Conservation (phyloP, 1,284 basidiomycete species). For the Rhodotorula sp. region DNA sequence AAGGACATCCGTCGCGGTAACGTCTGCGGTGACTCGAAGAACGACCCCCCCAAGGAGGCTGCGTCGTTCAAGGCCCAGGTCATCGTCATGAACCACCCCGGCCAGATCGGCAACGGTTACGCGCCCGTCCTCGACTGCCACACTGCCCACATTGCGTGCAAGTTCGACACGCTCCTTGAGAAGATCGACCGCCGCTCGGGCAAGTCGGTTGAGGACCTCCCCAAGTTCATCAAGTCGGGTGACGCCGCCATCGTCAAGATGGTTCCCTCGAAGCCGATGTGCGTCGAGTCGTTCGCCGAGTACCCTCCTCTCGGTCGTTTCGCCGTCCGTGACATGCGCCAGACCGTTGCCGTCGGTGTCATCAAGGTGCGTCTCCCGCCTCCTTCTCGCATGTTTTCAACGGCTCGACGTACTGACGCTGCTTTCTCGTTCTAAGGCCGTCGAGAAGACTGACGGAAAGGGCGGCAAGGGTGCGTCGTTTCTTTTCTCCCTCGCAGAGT, state of each 20-base stretch:
- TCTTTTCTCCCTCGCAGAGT: too few species aligned
- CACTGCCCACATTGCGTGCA: slow-evolving; percentile 98
- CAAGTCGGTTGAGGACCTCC: slow-evolving; percentile 79
- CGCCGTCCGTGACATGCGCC: slow-evolving; percentile 58
- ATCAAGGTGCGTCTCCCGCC: slow-evolving; percentile 52
- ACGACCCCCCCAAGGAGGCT: slow-evolving; percentile 98
- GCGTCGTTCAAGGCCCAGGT: slow-evolving; percentile 99
- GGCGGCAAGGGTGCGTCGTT: slow-evolving; percentile 56
- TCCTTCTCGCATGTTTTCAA: background rate
- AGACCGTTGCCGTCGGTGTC: slow-evolving; percentile 95
- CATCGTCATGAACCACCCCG: slow-evolving; percentile 99
- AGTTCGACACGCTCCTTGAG: slow-evolving; percentile 87
- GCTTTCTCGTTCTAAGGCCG: background rate
- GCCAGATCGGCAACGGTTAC: slow-evolving; percentile 97
- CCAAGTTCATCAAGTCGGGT: slow-evolving; percentile 98
- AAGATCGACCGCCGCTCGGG: slow-evolving; percentile 99
- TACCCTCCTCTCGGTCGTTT: slow-evolving; percentile 99
- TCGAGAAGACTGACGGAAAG: slow-evolving; percentile 64
- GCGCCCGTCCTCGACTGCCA: slow-evolving; percentile 99
- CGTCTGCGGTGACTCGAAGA: slow-evolving; percentile 99
- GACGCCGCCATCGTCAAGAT: slow-evolving; percentile 83
- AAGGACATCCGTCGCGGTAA: slow-evolving; percentile 99
- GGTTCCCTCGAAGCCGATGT: slow-evolving; percentile 76
- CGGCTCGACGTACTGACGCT: background rate
- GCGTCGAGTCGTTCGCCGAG: slow-evolving; percentile 52